These are phyloP conservation scores for Petrea volubilis DNA, from an alignment of 257 asterid species.

Conservation along the genomic window DNA sequence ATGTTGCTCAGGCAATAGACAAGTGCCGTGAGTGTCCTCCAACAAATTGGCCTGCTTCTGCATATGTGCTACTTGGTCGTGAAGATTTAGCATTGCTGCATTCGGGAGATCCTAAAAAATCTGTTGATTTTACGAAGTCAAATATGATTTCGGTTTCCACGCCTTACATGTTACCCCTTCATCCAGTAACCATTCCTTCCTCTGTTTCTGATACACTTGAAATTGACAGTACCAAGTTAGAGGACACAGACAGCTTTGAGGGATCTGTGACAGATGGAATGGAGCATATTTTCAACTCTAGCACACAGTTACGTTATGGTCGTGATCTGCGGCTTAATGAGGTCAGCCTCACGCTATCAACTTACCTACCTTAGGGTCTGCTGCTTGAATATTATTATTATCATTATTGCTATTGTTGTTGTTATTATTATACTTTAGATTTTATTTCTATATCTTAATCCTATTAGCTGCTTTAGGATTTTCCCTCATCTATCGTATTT, in stretches of 20 bases:
- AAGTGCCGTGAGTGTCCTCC: constrained; percentile 98
- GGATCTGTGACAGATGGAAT: constrained; percentile 86
- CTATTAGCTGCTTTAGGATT: constrained; percentile 6
- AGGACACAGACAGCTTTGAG: constrained; percentile 69
- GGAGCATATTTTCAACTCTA: constrained; percentile 90
- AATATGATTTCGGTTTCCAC: constrained; percentile 71
- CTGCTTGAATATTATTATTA: not conserved
- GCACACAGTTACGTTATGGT: constrained; percentile 92
- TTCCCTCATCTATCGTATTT: not conserved
- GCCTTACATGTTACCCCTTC: constrained; percentile 88
- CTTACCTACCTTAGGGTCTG: constrained; percentile 11
- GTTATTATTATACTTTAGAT: not conserved
- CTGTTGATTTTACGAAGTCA: constrained; percentile 55
- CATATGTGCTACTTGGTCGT: constrained; percentile 93
- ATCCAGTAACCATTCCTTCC: constrained; percentile 86
- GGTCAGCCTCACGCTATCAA: constrained; percentile 42
- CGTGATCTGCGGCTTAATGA: constrained; percentile 95
- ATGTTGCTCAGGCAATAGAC: constrained; percentile 69
- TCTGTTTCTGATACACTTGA: constrained; percentile 80
- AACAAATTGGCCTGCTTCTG: constrained; percentile 91
- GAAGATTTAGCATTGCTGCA: constrained; percentile 88
- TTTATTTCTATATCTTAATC: not conserved
- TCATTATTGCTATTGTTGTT: not conserved
- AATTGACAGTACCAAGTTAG: constrained; percentile 62
- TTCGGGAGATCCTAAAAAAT: constrained; percentile 57